These are phyloP conservation scores for Podospora fimiseda DNA, from an alignment of 495 filamentous ascomycete species.

Conservation along the genomic window DNA sequence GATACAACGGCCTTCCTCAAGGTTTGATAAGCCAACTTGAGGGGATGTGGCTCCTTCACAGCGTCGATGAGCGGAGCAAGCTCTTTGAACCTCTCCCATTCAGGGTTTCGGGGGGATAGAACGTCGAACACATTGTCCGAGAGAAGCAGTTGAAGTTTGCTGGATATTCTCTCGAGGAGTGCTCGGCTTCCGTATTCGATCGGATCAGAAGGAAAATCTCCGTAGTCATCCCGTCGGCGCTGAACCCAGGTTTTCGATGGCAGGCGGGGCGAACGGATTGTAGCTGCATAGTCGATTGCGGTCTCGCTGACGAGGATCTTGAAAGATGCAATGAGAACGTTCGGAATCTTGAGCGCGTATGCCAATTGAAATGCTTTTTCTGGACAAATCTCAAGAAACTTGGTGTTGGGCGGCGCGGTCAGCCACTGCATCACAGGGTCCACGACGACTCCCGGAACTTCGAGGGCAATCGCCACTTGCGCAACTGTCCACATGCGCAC, in stretches of 20 bases:
- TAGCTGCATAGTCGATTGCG: slow-evolving; percentile 61
- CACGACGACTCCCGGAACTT: slow-evolving; percentile 38
- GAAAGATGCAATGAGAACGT: slow-evolving; percentile 33
- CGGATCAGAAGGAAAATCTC: slow-evolving; percentile 27
- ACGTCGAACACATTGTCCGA: slow-evolving; percentile 15
- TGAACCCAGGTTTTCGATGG: slow-evolving; percentile 16
- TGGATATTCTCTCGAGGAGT: slow-evolving; percentile 21
- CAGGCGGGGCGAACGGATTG: slow-evolving; percentile 2
- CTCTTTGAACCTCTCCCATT: slow-evolving; percentile 18
- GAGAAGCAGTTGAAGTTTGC: slow-evolving; percentile 8
- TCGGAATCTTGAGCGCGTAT: slow-evolving; percentile 28
- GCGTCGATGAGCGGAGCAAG: background rate
- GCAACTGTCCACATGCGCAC: slow-evolving; percentile 58
- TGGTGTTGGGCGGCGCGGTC: slow-evolving; percentile 32
- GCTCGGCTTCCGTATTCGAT: slow-evolving; percentile 24
- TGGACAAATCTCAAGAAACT: slow-evolving; percentile 41
- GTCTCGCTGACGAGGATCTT: slow-evolving; percentile 39
- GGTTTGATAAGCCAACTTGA: slow-evolving; percentile 37
- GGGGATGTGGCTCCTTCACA: slow-evolving; percentile 27
- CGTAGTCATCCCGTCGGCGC: slow-evolving; percentile 26
- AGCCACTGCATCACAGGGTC: slow-evolving; percentile 38
- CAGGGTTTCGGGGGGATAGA: background rate
- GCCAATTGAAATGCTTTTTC: slow-evolving; percentile 40
- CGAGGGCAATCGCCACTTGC: slow-evolving; percentile 51
- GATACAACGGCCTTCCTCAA: slow-evolving; percentile 15